A percentile compares a stretch with the other conserved stretches of the same genome.
phyloP scores from a whole-genome alignment of 1,284 basidiomycete genomes.

The Macrocybe sp. region DNA sequence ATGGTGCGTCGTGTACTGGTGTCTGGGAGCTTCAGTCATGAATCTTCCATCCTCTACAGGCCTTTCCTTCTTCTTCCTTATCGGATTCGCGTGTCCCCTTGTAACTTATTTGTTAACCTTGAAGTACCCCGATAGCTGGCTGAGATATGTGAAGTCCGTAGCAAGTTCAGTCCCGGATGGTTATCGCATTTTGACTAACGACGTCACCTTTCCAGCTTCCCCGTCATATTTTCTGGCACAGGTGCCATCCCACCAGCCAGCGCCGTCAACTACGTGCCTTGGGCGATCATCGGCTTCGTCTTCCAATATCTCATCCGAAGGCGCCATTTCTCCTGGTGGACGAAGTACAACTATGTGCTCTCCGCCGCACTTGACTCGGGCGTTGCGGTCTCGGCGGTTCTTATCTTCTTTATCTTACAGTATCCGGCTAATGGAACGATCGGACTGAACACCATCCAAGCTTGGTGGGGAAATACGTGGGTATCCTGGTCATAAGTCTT shows the following conservation, averaged over 20 bases:
- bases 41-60: slow-evolving; percentile 16
- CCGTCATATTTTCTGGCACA: slow-evolving; percentile 53
- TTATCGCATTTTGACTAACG: background rate
- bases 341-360: slow-evolving; percentile 55
- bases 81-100: slow-evolving; percentile 43
- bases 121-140: slow-evolving; percentile 37
- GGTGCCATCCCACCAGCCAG: slow-evolving; percentile 53
- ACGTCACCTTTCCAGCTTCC: slow-evolving; percentile 28
- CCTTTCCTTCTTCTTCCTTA: slow-evolving; percentile 48
- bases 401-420: slow-evolving; percentile 67
- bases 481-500: slow-evolving; percentile 8
- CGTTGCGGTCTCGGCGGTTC: slow-evolving; percentile 50
- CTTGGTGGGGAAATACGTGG: slow-evolving; percentile 71
- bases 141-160: slow-evolving; percentile 41
- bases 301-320: slow-evolving; percentile 61
- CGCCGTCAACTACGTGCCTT: slow-evolving; percentile 51
- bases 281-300: slow-evolving; percentile 58
- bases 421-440: slow-evolving; percentile 62
- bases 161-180: background rate
- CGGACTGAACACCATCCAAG: slow-evolving; percentile 45
- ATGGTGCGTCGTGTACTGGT: slow-evolving; percentile 20
- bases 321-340: slow-evolving; percentile 64
- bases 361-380: slow-evolving; percentile 59
- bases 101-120: slow-evolving; percentile 29
- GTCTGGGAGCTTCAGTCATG: slow-evolving; percentile 1